Conservation (phyloP, 352 stramenopile genomes). For the Phytophthora constricta region DNA sequence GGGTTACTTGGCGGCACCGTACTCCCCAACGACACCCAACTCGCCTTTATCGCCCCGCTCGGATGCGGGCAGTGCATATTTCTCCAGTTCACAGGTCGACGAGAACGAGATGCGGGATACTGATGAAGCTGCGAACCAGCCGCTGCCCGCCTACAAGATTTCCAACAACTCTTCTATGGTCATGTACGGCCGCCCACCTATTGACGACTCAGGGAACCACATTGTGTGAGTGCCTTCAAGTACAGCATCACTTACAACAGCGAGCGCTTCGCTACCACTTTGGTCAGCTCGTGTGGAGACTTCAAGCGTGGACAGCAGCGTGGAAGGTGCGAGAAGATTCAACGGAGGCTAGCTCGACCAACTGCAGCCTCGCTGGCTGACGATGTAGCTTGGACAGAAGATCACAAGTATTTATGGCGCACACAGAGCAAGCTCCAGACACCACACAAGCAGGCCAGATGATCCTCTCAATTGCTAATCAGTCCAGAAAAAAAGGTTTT, state of each 20-base stretch:
- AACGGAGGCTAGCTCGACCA: neutral
- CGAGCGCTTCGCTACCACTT: slow-evolving; percentile 15
- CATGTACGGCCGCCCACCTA: slow-evolving; percentile 64
- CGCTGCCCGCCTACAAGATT: slow-evolving; percentile 42
- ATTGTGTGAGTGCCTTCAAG: slow-evolving; percentile 55
- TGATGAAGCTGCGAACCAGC: slow-evolving; percentile 40
- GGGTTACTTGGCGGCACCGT: slow-evolving; percentile 59
- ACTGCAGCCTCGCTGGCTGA: slow-evolving; percentile 6
- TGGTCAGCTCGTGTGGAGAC: slow-evolving; percentile 20
- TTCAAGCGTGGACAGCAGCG: no score
- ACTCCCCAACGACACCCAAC: slow-evolving; percentile 41
- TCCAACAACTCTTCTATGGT: slow-evolving; percentile 61
- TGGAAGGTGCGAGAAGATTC: no score
- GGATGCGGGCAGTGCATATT: slow-evolving; percentile 65
- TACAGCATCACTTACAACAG: slow-evolving; percentile 23
- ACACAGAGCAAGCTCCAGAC: slow-evolving; percentile 23
- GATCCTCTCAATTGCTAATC: slow-evolving; percentile 28
- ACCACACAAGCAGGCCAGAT: slow-evolving; percentile 4
- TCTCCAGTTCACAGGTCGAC: slow-evolving; percentile 50
- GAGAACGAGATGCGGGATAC: slow-evolving; percentile 41
- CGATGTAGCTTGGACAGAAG: slow-evolving; percentile 39
- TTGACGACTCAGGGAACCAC: slow-evolving; percentile 32
- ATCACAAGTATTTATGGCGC: slow-evolving; percentile 52
- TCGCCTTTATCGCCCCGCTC: slow-evolving; percentile 63
- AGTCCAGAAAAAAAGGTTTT: slow-evolving; percentile 32